phyloP scores from a whole-genome alignment of 441 rosid genomes.

The Metrosideros polymorpha region DNA sequence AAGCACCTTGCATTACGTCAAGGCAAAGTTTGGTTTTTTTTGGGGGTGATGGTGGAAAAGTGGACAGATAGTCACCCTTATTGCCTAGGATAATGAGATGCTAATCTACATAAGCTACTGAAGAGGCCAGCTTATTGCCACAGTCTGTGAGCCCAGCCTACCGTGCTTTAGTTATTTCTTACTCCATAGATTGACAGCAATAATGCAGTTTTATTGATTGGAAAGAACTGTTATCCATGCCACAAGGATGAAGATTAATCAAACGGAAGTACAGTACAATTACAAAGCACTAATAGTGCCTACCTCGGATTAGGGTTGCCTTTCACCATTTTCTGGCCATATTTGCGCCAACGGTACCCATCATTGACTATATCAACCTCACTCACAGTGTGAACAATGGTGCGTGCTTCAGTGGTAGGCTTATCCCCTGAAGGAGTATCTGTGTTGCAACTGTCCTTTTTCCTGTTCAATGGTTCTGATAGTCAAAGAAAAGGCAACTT shows the following conservation, averaged over 20 bases:
- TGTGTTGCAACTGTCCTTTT: slow-evolving; percentile 32
- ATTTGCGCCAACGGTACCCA: slow-evolving; percentile 98
- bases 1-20: neutral
- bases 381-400: slow-evolving; percentile 57
- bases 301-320: slow-evolving; percentile 97
- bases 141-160: neutral
- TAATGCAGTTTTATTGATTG: neutral
- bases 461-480: slow-evolving; percentile 28
- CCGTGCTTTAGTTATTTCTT: neutral
- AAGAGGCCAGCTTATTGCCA: neutral
- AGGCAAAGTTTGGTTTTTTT: neutral
- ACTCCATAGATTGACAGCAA: neutral
- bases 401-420: slow-evolving; percentile 42
- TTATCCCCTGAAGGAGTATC: slow-evolving; percentile 36
- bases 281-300: neutral
- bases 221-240: neutral
- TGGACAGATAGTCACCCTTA: neutral
- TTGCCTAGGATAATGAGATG: neutral
- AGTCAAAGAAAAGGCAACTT: slow-evolving; percentile 3
- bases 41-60: neutral
- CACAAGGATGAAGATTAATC: neutral
- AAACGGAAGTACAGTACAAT: neutral
- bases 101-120: neutral
- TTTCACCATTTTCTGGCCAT: slow-evolving; percentile 94
- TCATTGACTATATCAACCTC: slow-evolving; percentile 81